Conservation (phyloP, 306 rosid genomes). For the Parietaria judaica region DNA sequence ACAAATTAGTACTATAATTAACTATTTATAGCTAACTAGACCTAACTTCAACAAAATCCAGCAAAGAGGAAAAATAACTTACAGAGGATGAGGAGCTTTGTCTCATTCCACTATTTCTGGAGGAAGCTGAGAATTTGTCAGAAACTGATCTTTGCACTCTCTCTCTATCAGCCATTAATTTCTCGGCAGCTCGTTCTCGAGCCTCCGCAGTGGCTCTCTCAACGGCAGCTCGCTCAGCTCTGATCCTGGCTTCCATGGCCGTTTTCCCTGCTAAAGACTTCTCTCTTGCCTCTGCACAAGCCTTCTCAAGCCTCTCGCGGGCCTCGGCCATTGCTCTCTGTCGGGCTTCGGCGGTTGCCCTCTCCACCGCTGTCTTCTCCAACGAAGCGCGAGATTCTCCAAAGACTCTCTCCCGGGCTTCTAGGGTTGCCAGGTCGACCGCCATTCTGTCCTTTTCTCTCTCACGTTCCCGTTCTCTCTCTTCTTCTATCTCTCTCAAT, state of each 20-base stretch:
- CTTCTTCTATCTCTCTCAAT: conserved; percentile 70
- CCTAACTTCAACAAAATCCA: no score
- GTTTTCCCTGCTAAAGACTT: conserved; percentile 62
- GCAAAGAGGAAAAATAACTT: conserved; percentile 21
- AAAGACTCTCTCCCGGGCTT: conserved; percentile 55
- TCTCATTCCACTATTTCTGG: conserved; percentile 44
- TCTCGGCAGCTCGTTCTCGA: conserved; percentile 85
- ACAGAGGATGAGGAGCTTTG: conserved; percentile 59
- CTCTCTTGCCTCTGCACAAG: conserved; percentile 90
- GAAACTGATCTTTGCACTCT: conserved; percentile 81
- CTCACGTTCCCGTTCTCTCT: conserved; percentile 88
- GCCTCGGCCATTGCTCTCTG: conserved; percentile 77
- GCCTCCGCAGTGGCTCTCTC: conserved; percentile 94
- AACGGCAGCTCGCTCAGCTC: conserved; percentile 82
- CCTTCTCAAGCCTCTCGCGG: conserved; percentile 90
- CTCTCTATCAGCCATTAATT: conserved; percentile 66
- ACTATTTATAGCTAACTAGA: no score
- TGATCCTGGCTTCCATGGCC: conserved; percentile 69
- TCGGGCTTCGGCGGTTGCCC: conserved; percentile 77
- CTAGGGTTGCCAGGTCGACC: conserved; percentile 64
- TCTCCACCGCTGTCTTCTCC: conserved; percentile 83
- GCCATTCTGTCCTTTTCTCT: conserved; percentile 92
- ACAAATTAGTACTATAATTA: no score
- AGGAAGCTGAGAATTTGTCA: conserved; percentile 51
- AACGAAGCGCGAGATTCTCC: conserved; percentile 61